These are phyloP conservation scores for Rhodotorula toruloides DNA, from an alignment of 768 basidiomycete species.

Conservation along the genomic window DNA sequence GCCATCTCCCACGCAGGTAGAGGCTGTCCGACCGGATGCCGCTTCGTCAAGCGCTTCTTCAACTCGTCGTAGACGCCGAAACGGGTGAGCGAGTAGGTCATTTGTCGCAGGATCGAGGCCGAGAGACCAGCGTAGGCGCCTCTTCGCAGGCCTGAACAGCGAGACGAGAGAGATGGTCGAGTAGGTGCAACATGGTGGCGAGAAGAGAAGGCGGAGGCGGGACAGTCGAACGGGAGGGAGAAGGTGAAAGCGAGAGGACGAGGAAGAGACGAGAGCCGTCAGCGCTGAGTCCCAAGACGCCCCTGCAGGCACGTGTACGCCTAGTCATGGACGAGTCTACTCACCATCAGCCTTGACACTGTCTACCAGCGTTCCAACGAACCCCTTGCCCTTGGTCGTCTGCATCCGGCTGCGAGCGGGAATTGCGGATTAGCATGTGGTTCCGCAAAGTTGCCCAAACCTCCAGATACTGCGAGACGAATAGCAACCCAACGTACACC, in stretches of 20 bases:
- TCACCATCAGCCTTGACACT: conserved; percentile 38
- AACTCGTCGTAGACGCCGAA: conserved; percentile 43
- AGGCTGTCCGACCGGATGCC: conserved; percentile 1
- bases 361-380: conserved; percentile 30
- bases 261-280: not conserved
- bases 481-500: conserved; percentile 18
- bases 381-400: conserved; percentile 34
- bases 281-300: not conserved
- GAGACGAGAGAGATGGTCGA: not conserved
- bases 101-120: conserved; percentile 42
- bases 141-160: conserved; percentile 29
- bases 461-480: no score
- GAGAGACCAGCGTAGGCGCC: conserved; percentile 43
- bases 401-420: conserved; percentile 37
- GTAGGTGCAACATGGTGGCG: not conserved
- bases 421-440: not conserved
- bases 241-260: not conserved
- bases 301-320: no score
- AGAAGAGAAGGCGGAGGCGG: not conserved
- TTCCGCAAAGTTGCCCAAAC: no score
- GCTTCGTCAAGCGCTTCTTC: conserved; percentile 26
- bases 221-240: not conserved
- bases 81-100: conserved; percentile 42
- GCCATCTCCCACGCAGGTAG: conserved; percentile 36
- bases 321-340: not conserved